Conservation (phyloP, 441 rosid species). For the Brassica balearica region DNA sequence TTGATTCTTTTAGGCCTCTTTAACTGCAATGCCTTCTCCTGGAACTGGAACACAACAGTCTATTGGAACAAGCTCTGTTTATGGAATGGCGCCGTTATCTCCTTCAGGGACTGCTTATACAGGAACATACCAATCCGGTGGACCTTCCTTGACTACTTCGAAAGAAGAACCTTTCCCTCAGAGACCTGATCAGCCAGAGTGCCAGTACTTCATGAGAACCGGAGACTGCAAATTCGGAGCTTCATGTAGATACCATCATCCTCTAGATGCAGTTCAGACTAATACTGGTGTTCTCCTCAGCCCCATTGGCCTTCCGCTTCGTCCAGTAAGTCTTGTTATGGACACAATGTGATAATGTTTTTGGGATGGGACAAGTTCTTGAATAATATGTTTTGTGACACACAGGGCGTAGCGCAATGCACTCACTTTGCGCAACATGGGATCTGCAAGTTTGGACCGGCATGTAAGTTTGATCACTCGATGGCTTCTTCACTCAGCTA, state of each 20-base stretch:
- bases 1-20: slow-evolving; percentile 53
- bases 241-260: slow-evolving; percentile 92
- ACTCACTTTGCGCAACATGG: slow-evolving; percentile 79
- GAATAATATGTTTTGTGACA: slow-evolving; percentile 11
- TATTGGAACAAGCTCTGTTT: slow-evolving; percentile 67
- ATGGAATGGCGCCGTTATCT: slow-evolving; percentile 70
- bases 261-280: slow-evolving; percentile 61
- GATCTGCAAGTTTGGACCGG: slow-evolving; percentile 85
- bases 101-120: slow-evolving; percentile 71
- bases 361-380: not conserved
- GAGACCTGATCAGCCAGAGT: slow-evolving; percentile 89
- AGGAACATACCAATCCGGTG: slow-evolving; percentile 62
- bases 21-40: slow-evolving; percentile 67
- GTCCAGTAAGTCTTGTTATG: slow-evolving; percentile 66
- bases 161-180: slow-evolving; percentile 76
- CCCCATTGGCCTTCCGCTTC: slow-evolving; percentile 85
- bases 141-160: slow-evolving; percentile 57
- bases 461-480: slow-evolving; percentile 91
- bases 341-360: not conserved
- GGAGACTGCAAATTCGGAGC: slow-evolving; percentile 94
- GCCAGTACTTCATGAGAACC: slow-evolving; percentile 87
- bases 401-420: slow-evolving; percentile 85
- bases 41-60: slow-evolving; percentile 55
- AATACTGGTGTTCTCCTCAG: slow-evolving; percentile 58
- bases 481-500: slow-evolving; percentile 67